Base-by-base conservation (phyloP, 768 basidiomycete species). In the Piloderma croceum region DNA sequence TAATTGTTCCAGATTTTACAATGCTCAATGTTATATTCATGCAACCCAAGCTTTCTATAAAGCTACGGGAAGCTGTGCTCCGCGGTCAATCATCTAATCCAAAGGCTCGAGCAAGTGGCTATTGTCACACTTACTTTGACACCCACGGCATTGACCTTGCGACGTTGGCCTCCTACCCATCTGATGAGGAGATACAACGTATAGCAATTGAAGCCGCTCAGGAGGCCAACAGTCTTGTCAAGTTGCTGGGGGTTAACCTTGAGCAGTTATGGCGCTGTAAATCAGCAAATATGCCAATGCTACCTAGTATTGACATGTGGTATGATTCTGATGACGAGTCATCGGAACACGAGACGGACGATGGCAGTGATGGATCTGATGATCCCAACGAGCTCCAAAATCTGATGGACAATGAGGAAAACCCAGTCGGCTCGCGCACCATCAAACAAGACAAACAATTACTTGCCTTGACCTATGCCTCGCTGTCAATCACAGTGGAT, bases 1-100 rank as follows among this genome's bases (percentile, higher is more conserved):
- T 56, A 15, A 47, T 67, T 4, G 34, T 64, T 29, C 48, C 48
- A 11, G 67, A 69, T 41, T 69, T 69, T 48, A 60, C 58, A 0
- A 33, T 59, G 18, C 47, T 55, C 2, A 62, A 70, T 42, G 55
- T 62, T 38, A 17, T 47, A 3, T 44, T 57, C 21, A 59, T 65
- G 52, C 9, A 9, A 9, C 10, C 15, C 27, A 54, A 56, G 39
- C 33, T 54, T 20, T 53, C 52, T 1, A 59, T 56, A 58, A 40
- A 39, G 31, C 24, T 65, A 15, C 51, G 58, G 1, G 41, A 54
- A 18, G 61, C 46, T 6, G 36, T 53, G 11, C 38, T 54, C 15
- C 22, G 24, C 1, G 17, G 24, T 2, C 36, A 45, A 13, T 21
- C 37, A 3, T 43, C 49, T 1, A 38, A 58, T 44, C 24, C 43